Evolutionary conservation across 2,329 filamentous ascomycete species (phyloP), one percentile per base, ranked within the genome.

Genomic region (Chrysoporthe cubensis): DNA sequence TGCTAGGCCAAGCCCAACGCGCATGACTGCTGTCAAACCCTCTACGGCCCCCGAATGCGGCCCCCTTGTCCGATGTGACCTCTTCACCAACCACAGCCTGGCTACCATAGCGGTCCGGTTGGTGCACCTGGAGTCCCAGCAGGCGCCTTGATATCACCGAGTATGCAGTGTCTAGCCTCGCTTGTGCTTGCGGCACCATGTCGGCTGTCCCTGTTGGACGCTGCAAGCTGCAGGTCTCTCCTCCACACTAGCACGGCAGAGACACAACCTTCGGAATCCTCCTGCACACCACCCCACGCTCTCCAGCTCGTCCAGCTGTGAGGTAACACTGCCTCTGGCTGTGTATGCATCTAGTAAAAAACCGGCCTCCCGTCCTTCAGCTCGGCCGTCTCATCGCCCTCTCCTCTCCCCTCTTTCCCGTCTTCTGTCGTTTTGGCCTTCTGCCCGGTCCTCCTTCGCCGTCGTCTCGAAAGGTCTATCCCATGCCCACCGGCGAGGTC

Each of bases 11-110:
- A 26, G 18, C 26, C 8, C n/a, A 37, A 46, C 37, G 40, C 43
- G 43, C 60, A 58, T 48, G 40, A 58, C 62, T 63, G 40, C 26
- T 57, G 52, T 62, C 61, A 62, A 59, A 56, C 65, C 65, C 37
- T 63, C 57, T 67, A 67, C 68, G 61, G 68, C 65, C 61, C 54
- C 65, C 68, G 65, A 67, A 65, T 66, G 50, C 58, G 50, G 58
- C 43, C 66, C 58, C 61, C 11, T 62, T 50, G 62, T 64, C 21
- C 21, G 58, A 61, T 32, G 58, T 61, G 42, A 46, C 58, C 42
- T 61, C n/a, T 44, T 61, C 58, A 46, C 58, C 58, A 61, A 34
- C 58, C 58, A 61, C 58, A 44, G n/a, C 26, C 14, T 61, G 43
- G 42, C 2, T 14, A 21, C 13, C 50, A 54, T 14, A 54, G 21